Evolutionary conservation across 139 green algal genomes (phyloP), one percentile per base, ranked within the genome.

Genomic region (Picochlorum sp.): DNA sequence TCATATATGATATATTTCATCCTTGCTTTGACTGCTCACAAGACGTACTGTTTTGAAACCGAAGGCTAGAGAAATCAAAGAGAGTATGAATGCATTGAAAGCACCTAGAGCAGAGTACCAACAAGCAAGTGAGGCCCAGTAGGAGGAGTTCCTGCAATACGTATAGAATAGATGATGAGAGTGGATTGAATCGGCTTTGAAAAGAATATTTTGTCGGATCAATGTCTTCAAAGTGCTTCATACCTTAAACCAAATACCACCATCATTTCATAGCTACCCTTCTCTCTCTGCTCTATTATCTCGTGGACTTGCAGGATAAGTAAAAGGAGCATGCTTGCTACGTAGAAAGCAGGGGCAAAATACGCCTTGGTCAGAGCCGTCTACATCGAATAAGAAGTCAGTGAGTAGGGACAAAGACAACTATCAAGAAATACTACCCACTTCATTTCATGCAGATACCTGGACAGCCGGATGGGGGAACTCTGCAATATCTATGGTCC

Each of bases 301-400:
- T 75, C 67, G 33, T 75, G 62, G 7, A 75, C 31, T 53, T 66
- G 55, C 28, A 75, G 52, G 24, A 75, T 60, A 64, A 75, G 66
- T 51, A 69, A 63, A 65, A 89, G 90, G 70, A 90, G 80, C 33
- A 72, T 74, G 13, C 64, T 71, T 7, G 81, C 76, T 49, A 90
- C 81, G 1, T 90, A 57, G 54, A 89, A 89, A 41, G 62, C 73
- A 26, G 74, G 61, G 2, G 63, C 78, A 37, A 81, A 58, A 32
- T 56, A 50, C 18, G 35, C 77, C 3, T 81, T 76, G 41, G 64
- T 28, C 18, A 64, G 75, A 36, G 60, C 33, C 4, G 55, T 74
- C 70, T 41, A n/a, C 39, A 47, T 47, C 18, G 20, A 47, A 6
- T 26, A 47, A 26, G 22, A 16, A 3, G 22, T 26, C 39, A 20